Base-by-base conservation (phyloP, 495 filamentous ascomycete species). In the Penicillium taxi region DNA sequence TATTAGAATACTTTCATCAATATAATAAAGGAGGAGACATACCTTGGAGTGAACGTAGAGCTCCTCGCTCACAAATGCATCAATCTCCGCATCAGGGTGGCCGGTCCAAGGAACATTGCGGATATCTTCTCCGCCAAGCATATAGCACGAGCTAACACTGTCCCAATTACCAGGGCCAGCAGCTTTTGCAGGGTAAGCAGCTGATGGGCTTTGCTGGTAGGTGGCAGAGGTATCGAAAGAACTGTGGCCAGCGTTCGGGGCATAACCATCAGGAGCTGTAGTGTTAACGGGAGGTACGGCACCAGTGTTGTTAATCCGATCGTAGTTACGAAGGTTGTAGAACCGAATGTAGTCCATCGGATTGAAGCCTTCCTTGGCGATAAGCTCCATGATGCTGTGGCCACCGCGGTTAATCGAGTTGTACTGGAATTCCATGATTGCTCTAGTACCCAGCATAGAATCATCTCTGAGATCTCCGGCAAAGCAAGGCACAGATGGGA, bases 341-440 rank as follows among this genome's bases (percentile, higher is more conserved):
- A 95, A 96, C 18, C 83, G 75, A 48, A 96, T 93, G 60, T 94
- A 95, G 9, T 84, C 69, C 52, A 77, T 76, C 0, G 78, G 75
- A 39, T 87, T 72, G 35, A 84, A 73, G 0, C 88, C 89, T 24
- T 74, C 75, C 44, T 77, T 76, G 32, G 72, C 69, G 37, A 94
- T 73, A 14, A 69, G 55, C 59, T 94, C 87, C 65, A 93, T 81
- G 44, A 95, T 95, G 47, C 80, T 86, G 60, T 82, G 66, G 2
- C 86, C 86, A 21, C 85, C 85, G n/a, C 91, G 77, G 59, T 81
- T 89, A 64, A 96, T 95, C 28, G 75, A 81, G 53, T 82, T 72
- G 59, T 95, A 90, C 54, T 90, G 86, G 65, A 84, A 95, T 56
- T 95, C 86, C 86, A 96, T 95, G 56, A 96, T 95, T 0, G 89